phyloP scores from a whole-genome alignment of 148 eudicot genomes.

The Cornus controversa region DNA sequence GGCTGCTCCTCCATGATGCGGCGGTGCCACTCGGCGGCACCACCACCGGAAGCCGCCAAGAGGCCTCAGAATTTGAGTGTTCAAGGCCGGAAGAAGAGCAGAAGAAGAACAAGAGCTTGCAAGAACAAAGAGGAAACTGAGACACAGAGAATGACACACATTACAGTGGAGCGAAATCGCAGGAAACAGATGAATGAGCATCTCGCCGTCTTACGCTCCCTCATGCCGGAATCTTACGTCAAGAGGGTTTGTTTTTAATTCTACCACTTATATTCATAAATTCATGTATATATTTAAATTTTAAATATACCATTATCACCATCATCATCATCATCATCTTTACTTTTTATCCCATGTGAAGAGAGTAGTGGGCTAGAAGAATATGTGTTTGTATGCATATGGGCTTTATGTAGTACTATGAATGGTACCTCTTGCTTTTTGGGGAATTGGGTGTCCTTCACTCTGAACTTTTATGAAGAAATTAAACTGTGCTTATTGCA shows the following conservation, averaged over 20 bases:
- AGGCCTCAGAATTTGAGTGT: conserved; percentile 26
- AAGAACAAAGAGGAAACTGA: conserved; percentile 93
- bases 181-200: conserved; percentile 94
- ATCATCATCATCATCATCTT: too few species aligned
- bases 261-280: not conserved
- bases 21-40: not conserved
- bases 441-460: too few species aligned
- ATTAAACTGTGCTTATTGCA: too few species aligned
- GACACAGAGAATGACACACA: conserved; percentile 89
- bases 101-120: conserved; percentile 55
- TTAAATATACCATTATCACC: not conserved
- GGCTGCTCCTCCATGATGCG: conserved; percentile 1
- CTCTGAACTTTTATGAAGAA: too few species aligned
- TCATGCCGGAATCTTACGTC: conserved; percentile 87
- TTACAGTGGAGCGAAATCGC: conserved; percentile 87
- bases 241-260: conserved; percentile 57
- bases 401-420: too few species aligned
- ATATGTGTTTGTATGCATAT: not conserved
- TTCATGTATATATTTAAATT: not conserved
- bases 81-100: conserved; percentile 64
- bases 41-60: not conserved
- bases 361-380: too few species aligned
- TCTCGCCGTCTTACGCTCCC: conserved; percentile 74
- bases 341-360: too few species aligned
- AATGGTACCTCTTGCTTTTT: too few species aligned